These are phyloP conservation scores for Funneliformis mosseae DNA, from an alignment of 192 early-diverging fungal genomes.

Conservation along the genomic window DNA sequence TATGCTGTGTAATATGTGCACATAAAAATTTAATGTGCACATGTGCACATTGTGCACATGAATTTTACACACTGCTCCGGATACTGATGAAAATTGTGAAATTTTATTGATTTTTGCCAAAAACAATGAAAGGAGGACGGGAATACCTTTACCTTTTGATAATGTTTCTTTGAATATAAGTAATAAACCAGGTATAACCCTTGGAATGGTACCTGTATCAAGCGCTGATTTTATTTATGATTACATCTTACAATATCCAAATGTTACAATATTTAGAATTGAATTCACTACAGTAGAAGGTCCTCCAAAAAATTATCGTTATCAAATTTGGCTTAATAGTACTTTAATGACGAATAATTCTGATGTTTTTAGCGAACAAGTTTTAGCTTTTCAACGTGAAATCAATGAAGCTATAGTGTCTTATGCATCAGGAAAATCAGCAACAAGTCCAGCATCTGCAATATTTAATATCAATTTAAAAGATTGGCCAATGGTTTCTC, in stretches of 20 bases:
- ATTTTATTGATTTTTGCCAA: conserved; percentile 46
- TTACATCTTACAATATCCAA: conserved; percentile 68
- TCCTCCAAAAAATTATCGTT: conserved; percentile 60
- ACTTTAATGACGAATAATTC: conserved; percentile 57
- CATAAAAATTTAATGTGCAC: too few relatives aligned
- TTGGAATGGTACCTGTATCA: conserved; percentile 60
- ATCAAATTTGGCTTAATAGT: conserved; percentile 79
- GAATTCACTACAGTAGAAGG: conserved; percentile 43
- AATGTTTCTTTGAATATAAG: conserved; percentile 38
- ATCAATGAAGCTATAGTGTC: conserved; percentile 70
- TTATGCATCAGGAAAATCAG: conserved; percentile 18
- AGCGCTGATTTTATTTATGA: conserved; percentile 65
- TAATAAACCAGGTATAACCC: conserved; percentile 33
- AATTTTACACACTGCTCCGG: too few relatives aligned
- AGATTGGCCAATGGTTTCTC: conserved; percentile 71
- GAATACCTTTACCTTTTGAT: conserved; percentile 37
- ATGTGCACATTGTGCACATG: too few relatives aligned
- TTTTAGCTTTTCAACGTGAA: conserved; percentile 62
- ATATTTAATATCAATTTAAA: conserved; percentile 56
- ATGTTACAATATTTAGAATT: conserved; percentile 66
- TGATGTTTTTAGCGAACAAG: conserved; percentile 63
- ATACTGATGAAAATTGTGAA: conserved; percentile 36
- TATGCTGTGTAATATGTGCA: too few relatives aligned
- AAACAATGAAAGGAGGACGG: conserved; percentile 47
- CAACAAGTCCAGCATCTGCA: conserved; percentile 34